These are phyloP conservation scores for Rhodamnia argentea DNA, from an alignment of 345 rosid species.

Conservation along the genomic window DNA sequence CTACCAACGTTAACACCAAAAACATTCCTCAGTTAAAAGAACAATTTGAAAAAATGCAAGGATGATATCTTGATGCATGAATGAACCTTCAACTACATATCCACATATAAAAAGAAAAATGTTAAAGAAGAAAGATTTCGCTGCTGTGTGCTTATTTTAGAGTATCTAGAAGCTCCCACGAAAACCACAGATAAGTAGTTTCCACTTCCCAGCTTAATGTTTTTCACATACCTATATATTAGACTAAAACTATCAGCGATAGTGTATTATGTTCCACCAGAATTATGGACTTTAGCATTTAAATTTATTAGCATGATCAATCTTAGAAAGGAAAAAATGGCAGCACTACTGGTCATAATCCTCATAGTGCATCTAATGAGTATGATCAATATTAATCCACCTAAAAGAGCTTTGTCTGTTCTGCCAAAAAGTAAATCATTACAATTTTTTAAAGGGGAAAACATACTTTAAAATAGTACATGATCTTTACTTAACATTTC, in stretches of 20 bases:
- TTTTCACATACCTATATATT: neutral
- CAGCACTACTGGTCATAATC: neutral
- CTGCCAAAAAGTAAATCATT: neutral
- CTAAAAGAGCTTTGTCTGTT: neutral
- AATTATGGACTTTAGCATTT: neutral
- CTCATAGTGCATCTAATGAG: neutral
- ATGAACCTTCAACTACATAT: neutral
- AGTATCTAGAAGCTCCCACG: neutral
- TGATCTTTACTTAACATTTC: neutral
- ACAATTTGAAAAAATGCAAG: neutral
- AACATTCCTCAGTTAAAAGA: neutral
- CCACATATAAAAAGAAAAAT: neutral
- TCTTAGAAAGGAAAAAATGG: neutral
- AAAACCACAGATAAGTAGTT: neutral
- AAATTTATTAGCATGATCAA: neutral
- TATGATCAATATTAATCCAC: neutral
- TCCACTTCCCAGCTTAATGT: neutral
- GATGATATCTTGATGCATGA: neutral
- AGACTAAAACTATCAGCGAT: neutral
- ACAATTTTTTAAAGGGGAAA: neutral
- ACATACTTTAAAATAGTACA: neutral
- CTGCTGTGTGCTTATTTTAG: neutral
- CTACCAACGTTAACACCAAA: constrained; percentile 3
- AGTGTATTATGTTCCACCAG: neutral
- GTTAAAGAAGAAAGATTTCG: neutral